Evolutionary conservation across 1,284 basidiomycete genomes (phyloP).

Genomic region (Ceratobasidium sp.): DNA sequence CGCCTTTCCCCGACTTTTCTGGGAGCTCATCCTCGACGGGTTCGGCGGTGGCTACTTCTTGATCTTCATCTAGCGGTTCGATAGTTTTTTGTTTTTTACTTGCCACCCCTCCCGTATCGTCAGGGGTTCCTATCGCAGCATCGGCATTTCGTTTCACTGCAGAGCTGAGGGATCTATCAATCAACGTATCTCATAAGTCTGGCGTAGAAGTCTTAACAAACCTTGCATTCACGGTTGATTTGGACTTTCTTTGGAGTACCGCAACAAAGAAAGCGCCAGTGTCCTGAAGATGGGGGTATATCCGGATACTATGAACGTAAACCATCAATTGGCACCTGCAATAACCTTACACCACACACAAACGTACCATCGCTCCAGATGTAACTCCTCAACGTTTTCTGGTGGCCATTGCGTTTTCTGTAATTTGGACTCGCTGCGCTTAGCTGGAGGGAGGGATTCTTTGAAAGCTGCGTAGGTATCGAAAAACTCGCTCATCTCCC

Average conservation of each 20-base stretch:
- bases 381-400: constrained; percentile 68
- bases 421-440: constrained; percentile 70
- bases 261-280: constrained; percentile 98
- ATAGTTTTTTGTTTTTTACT: constrained; percentile 50
- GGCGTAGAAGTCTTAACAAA: neutral
- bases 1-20: constrained; percentile 60
- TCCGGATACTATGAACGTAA: constrained; percentile 71
- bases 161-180: neutral
- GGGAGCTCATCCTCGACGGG: constrained; percentile 58
- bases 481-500: constrained; percentile 56
- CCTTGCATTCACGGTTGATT: neutral
- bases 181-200: neutral
- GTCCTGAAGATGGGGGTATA: constrained; percentile 96
- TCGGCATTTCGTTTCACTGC: constrained; percentile 58
- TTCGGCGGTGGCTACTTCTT: constrained; percentile 55
- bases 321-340: constrained; percentile 6
- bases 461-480: constrained; percentile 70
- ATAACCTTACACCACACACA: neutral
- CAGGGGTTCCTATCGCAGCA: constrained; percentile 57
- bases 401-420: constrained; percentile 85
- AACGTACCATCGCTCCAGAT: constrained; percentile 76
- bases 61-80: constrained; percentile 59
- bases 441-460: constrained; percentile 63
- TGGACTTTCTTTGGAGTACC: constrained; percentile 73
- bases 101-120: constrained; percentile 55